Conservation (phyloP, 2,329 filamentous ascomycete genomes). For the Cadophora sp. region DNA sequence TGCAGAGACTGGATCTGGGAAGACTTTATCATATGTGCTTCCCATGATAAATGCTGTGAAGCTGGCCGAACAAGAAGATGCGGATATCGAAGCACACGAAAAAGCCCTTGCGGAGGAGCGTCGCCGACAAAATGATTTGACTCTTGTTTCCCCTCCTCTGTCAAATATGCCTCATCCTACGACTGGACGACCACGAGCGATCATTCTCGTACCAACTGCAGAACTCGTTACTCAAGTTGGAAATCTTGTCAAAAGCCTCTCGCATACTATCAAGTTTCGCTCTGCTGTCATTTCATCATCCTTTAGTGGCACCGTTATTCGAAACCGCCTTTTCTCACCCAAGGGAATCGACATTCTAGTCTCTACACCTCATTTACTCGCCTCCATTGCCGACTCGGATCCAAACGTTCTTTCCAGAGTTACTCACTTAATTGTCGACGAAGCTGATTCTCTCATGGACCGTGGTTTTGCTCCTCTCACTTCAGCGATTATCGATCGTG, state of each 20-base stretch:
- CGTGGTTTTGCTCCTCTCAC: slow-evolving; percentile 89
- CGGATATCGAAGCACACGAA: slow-evolving; percentile 62
- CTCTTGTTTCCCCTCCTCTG: slow-evolving; percentile 62
- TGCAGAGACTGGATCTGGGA: slow-evolving; percentile 95
- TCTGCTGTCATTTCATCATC: slow-evolving; percentile 82
- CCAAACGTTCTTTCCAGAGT: slow-evolving; percentile 94
- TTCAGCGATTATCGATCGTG: slow-evolving; percentile 80
- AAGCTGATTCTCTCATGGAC: slow-evolving; percentile 95
- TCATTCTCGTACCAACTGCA: slow-evolving; percentile 90
- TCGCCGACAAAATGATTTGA: slow-evolving; percentile 62
- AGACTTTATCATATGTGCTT: slow-evolving; percentile 91
- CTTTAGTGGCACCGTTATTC: slow-evolving; percentile 78
- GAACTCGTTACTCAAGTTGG: slow-evolving; percentile 92
- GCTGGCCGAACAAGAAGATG: slow-evolving; percentile 68
- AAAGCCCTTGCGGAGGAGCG: slow-evolving; percentile 64
- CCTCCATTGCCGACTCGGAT: slow-evolving; percentile 86
- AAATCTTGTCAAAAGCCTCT: slow-evolving; percentile 78
- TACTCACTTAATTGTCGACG: slow-evolving; percentile 86
- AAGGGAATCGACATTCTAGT: slow-evolving; percentile 85
- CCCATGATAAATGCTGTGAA: slow-evolving; percentile 89
- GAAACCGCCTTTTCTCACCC: slow-evolving; percentile 81
- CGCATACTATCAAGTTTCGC: slow-evolving; percentile 87
- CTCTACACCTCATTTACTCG: slow-evolving; percentile 86
- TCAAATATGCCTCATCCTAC: slow-evolving; percentile 73
- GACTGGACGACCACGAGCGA: slow-evolving; percentile 78